Conservation (phyloP, 805 yeast genomes). For the Metschnikowia cerradonensis region DNA sequence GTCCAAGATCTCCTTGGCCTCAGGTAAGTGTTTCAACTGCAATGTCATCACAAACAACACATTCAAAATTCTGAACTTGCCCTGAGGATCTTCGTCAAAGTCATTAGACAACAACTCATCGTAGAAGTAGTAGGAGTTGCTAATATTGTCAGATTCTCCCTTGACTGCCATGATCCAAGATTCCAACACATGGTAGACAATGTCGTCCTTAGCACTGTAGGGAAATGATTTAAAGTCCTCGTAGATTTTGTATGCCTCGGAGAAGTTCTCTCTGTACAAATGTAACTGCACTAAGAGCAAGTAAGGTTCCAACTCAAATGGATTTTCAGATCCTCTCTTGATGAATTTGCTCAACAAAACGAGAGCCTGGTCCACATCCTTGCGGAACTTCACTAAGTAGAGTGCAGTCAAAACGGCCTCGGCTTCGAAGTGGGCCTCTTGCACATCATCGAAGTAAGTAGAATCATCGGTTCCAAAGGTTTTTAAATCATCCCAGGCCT, state of each 20-base stretch:
- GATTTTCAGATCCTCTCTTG: slow-evolving; percentile 13
- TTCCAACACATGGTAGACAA: slow-evolving; percentile 74
- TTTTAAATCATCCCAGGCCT: slow-evolving; percentile 42
- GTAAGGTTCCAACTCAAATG: slow-evolving; percentile 38
- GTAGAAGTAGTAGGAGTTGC: slow-evolving; percentile 52
- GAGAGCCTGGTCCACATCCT: slow-evolving; percentile 37
- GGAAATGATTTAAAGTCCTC: slow-evolving; percentile 32
- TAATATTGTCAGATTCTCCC: slow-evolving; percentile 41
- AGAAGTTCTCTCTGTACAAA: slow-evolving; percentile 34
- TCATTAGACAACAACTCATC: slow-evolving; percentile 71
- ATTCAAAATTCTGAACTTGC: slow-evolving; percentile 37
- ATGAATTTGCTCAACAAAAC: slow-evolving; percentile 27
- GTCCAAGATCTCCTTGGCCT: slow-evolving; percentile 60
- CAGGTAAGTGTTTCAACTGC: slow-evolving; percentile 76
- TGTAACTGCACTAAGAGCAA: slow-evolving; percentile 39
- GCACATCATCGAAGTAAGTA: slow-evolving; percentile 40
- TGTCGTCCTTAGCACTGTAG: slow-evolving; percentile 50
- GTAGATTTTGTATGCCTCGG: slow-evolving; percentile 32
- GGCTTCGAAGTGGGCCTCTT: slow-evolving; percentile 31
- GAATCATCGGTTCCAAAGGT: slow-evolving; percentile 42
- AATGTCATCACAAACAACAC: slow-evolving; percentile 72
- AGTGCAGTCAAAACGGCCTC: slow-evolving; percentile 40
- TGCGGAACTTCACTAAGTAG: slow-evolving; percentile 34
- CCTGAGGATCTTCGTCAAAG: slow-evolving; percentile 34
- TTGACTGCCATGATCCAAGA: slow-evolving; percentile 51